Evolutionary conservation across 495 filamentous ascomycete genomes (phyloP).

Genomic region (Achaetomiella virescens): DNA sequence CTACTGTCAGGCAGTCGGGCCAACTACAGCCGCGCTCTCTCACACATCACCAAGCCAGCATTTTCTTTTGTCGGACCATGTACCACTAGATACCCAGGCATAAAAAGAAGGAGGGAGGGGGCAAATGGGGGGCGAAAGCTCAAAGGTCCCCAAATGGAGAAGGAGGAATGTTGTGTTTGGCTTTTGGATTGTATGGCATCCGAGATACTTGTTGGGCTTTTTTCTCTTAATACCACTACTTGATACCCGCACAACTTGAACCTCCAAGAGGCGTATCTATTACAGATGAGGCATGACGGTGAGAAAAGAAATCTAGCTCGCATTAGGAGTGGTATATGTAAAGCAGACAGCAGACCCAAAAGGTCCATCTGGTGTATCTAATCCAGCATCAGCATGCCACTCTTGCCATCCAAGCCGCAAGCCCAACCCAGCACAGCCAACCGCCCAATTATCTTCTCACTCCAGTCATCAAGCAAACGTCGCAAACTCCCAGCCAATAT

Average conservation of each 20-base stretch:
- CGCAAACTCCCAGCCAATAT: too few species aligned
- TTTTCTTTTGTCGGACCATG: conserved; percentile 22
- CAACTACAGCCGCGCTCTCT: not conserved
- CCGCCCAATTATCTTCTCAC: not conserved
- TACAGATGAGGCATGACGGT: not conserved
- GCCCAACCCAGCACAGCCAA: not conserved
- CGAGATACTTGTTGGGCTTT: not conserved
- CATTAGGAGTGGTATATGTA: conserved; percentile 3
- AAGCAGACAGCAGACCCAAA: not conserved
- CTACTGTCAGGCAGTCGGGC: not conserved
- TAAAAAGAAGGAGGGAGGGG: not conserved
- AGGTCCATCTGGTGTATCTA: not conserved
- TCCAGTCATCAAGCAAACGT: too few species aligned
- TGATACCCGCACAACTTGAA: not conserved
- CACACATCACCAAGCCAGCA: not conserved
- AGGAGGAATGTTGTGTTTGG: not conserved
- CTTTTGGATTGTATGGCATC: not conserved
- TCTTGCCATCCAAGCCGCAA: not conserved
- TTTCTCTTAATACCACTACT: not conserved
- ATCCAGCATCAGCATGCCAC: not conserved
- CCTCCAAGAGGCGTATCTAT: not conserved
- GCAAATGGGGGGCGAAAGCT: not conserved
- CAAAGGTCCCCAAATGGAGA: too few species aligned
- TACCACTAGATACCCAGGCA: conserved; percentile 29
- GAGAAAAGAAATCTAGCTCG: not conserved